Conservation (phyloP, 2,329 filamentous ascomycete genomes). For the Aspergillus fructus region DNA sequence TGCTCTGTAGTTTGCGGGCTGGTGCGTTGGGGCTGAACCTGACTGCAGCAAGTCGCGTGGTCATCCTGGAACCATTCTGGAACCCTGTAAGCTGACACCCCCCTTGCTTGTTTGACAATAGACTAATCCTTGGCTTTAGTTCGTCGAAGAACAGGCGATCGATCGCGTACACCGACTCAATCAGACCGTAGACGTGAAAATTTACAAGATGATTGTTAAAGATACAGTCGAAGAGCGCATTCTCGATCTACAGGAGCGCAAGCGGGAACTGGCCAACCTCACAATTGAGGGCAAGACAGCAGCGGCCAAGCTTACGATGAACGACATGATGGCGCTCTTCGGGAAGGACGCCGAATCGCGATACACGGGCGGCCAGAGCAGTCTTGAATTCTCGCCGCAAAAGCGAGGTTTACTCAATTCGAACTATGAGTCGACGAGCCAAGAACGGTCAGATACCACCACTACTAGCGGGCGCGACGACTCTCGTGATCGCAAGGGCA, state of each 20-base stretch:
- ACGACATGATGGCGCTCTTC: constrained; percentile 92
- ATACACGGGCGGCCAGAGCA: constrained; percentile 40
- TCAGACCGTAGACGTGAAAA: constrained; percentile 88
- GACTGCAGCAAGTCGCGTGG: constrained; percentile 86
- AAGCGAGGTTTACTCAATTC: constrained; percentile 31
- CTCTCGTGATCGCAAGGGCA: constrained; percentile 19
- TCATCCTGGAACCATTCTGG: constrained; percentile 98
- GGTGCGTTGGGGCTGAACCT: constrained; percentile 91
- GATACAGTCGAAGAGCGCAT: constrained; percentile 91
- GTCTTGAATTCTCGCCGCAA: constrained; percentile 36
- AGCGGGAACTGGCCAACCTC: constrained; percentile 84
- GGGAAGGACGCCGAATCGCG: constrained; percentile 63
- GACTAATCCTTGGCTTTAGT: constrained; percentile 50
- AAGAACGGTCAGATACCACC: neutral
- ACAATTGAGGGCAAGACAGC: constrained; percentile 80
- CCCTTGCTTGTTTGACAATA: constrained; percentile 13
- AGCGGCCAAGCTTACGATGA: constrained; percentile 80
- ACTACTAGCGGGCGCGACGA: constrained; percentile 11
- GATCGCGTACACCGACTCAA: constrained; percentile 98
- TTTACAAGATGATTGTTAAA: constrained; percentile 89
- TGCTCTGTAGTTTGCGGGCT: constrained; percentile 92
- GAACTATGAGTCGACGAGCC: constrained; percentile 21
- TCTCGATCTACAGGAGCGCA: constrained; percentile 89
- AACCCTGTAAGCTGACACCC: constrained; percentile 67
- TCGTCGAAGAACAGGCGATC: constrained; percentile 98